Percentiles rank a stretch among this genome's conserved stretches.
Evolutionary conservation across 495 filamentous ascomycete genomes (phyloP).

Genomic region (Aspergillus egyptiacus): DNA sequence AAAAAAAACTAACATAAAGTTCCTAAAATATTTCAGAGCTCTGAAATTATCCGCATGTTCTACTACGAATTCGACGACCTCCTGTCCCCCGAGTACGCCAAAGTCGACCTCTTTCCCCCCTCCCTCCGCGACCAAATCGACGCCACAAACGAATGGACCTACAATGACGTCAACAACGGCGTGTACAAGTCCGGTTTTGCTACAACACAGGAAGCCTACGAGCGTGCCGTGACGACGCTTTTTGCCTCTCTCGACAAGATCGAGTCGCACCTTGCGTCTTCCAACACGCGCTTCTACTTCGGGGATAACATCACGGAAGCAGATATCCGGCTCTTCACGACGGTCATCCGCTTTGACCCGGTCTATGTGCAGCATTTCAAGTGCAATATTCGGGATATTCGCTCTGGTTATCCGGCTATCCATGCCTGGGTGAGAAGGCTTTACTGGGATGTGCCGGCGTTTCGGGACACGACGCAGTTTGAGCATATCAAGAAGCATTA

Average conservation of each 20-base stretch:
- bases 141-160: conserved; percentile 72
- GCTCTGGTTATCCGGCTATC: conserved; percentile 65
- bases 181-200: conserved; percentile 75
- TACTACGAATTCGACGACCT: conserved; percentile 70
- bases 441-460: conserved; percentile 63
- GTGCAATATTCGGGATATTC: conserved; percentile 79
- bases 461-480: conserved; percentile 59
- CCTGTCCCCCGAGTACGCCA: conserved; percentile 49
- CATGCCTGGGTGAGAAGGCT: conserved; percentile 61
- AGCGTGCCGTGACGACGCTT: conserved; percentile 56
- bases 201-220: conserved; percentile 73
- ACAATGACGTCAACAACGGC: conserved; percentile 80
- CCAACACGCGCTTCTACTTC: conserved; percentile 57
- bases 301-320: conserved; percentile 69
- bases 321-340: conserved; percentile 77
- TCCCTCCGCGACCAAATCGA: conserved; percentile 61
- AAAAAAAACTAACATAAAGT: not conserved
- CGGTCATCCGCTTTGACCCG: conserved; percentile 77
- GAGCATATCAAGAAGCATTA: conserved; percentile 70
- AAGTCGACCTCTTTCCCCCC: conserved; percentile 58
- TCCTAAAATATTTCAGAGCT: conserved; percentile 23
- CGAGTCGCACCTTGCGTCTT: conserved; percentile 58
- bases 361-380: conserved; percentile 96
- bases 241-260: conserved; percentile 67
- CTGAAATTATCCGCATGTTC: conserved; percentile 64